A percentile compares a stretch with the other conserved stretches of the same genome.
Evolutionary conservation across 2,329 filamentous ascomycete species (phyloP).

Genomic region (Leptographium wingfieldii): DNA sequence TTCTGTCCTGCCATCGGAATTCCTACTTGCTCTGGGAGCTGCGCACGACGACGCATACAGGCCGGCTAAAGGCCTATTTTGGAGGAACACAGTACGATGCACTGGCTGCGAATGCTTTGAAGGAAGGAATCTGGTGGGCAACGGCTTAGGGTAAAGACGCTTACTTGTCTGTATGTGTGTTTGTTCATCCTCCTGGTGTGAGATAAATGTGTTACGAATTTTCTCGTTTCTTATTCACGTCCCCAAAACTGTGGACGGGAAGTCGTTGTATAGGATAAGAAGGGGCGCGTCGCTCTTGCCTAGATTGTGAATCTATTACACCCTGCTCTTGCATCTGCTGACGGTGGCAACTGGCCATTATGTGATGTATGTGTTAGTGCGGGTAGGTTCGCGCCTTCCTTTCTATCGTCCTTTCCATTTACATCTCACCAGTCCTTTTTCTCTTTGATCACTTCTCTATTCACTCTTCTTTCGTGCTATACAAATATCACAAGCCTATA

Average conservation of each 20-base stretch:
- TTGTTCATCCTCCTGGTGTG: background rate
- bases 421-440: background rate
- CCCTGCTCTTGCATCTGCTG: background rate
- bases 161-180: background rate
- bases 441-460: background rate
- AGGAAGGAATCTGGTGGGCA: background rate
- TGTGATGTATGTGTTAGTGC: background rate
- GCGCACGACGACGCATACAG: background rate
- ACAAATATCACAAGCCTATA: background rate
- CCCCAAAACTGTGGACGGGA: background rate
- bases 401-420: background rate
- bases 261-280: background rate
- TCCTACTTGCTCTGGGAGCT: background rate
- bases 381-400: background rate
- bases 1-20: background rate
- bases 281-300: background rate
- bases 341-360: too few relatives aligned
- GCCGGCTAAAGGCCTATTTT: background rate
- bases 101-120: background rate
- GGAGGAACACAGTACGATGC: background rate
- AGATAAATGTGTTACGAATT: background rate
- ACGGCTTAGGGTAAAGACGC: background rate
- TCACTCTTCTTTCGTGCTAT: background rate
- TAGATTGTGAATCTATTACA: conserved; percentile 2
- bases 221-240: background rate